phyloP scores from a whole-genome alignment of 768 basidiomycete genomes.

The Xerocomus spinulosus region DNA sequence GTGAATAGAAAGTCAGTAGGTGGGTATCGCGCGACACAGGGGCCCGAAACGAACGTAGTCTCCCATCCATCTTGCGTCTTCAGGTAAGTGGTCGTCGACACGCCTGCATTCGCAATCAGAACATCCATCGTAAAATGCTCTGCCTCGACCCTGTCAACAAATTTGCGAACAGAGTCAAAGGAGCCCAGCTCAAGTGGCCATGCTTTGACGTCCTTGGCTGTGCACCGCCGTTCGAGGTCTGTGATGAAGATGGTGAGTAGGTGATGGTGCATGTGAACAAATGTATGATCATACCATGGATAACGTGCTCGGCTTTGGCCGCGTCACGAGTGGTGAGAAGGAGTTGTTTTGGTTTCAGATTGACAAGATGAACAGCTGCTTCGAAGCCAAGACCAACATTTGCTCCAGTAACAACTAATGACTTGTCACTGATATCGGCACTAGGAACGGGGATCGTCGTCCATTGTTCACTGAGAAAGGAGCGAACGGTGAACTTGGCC shows the following conservation, averaged over 20 bases:
- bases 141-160: constrained; percentile 26
- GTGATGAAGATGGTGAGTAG: constrained; percentile 1
- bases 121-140: constrained; percentile 27
- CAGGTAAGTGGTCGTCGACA: constrained; percentile 12
- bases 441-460: constrained; percentile 21
- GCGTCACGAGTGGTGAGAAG: constrained; percentile 25
- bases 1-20: not conserved
- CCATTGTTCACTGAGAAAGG: constrained; percentile 28
- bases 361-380: constrained; percentile 25
- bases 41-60: constrained; percentile 25
- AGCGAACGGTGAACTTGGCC: constrained; percentile 17
- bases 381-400: constrained; percentile 32
- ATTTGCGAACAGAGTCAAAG: constrained; percentile 32
- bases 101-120: constrained; percentile 31
- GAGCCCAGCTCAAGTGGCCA: constrained; percentile 34
- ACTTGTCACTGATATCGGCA: constrained; percentile 19
- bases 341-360: constrained; percentile 21
- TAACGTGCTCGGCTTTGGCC: constrained; percentile 16
- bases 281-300: constrained; percentile 12
- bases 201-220: constrained; percentile 14
- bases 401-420: constrained; percentile 22
- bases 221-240: constrained; percentile 19
- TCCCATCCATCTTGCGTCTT: constrained; percentile 37
- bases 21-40: not conserved
- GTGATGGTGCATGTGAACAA: not conserved